A percentile compares a stretch with the other conserved stretches of the same genome.
Conservation (phyloP, 106 monocot species). For the Dendrobium chrysotoxum region DNA sequence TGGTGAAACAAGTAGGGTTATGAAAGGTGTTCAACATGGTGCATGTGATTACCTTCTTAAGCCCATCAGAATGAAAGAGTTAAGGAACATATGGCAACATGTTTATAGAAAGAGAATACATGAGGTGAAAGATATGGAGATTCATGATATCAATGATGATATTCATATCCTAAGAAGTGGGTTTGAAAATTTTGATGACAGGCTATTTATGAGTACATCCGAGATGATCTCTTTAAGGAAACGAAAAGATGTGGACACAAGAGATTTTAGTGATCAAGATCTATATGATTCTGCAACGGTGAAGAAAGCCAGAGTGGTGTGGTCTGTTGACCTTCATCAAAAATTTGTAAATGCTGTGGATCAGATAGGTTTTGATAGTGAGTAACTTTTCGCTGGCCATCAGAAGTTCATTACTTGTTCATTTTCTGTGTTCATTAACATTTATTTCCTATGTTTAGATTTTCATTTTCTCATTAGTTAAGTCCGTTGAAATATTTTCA, state of each 20-base stretch:
- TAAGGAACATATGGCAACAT: constrained; percentile 94
- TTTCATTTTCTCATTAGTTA: neutral
- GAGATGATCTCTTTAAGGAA: constrained; percentile 41
- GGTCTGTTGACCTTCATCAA: constrained; percentile 93
- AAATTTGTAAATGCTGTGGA: constrained; percentile 94
- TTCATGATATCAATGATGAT: constrained; percentile 52
- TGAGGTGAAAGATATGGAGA: constrained; percentile 78
- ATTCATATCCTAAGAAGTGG: constrained; percentile 38
- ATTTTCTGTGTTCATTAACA: neutral
- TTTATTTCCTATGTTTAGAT: neutral
- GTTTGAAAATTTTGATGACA: constrained; percentile 58
- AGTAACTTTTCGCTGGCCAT: constrained; percentile 22
- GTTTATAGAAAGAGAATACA: constrained; percentile 89
- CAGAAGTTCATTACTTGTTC: neutral
- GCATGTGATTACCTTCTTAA: constrained; percentile 96
- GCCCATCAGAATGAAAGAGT: constrained; percentile 94
- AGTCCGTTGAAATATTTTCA: neutral
- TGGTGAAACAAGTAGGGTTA: constrained; percentile 95
- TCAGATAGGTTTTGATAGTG: constrained; percentile 94
- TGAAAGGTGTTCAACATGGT: constrained; percentile 99
- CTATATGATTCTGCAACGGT: constrained; percentile 35
- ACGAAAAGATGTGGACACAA: constrained; percentile 24
- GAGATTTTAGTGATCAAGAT: constrained; percentile 61
- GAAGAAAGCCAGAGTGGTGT: constrained; percentile 93
- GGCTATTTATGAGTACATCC: constrained; percentile 26